phyloP scores from a whole-genome alignment of 352 stramenopile species.

The Phytopythium vexans region DNA sequence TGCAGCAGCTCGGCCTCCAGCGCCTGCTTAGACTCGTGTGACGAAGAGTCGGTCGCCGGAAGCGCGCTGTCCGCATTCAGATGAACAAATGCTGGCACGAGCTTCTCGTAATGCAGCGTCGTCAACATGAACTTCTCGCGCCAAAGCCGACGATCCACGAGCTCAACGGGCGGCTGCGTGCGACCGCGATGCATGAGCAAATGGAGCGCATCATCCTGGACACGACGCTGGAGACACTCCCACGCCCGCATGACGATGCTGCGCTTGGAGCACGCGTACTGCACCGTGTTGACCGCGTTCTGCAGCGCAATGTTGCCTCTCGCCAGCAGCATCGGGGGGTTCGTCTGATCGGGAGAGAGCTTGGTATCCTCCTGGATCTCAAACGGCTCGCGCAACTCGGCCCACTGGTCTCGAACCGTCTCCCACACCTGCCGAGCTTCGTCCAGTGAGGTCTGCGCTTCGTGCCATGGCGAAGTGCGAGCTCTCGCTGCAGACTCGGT shows the following conservation, averaged over 20 bases:
- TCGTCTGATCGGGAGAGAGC: slow-evolving; percentile 37
- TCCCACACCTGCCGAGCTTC: slow-evolving; percentile 47
- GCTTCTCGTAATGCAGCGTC: slow-evolving; percentile 38
- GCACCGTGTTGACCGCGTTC: slow-evolving; percentile 69
- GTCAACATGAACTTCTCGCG: slow-evolving; percentile 64
- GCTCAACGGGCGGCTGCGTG: slow-evolving; percentile 32
- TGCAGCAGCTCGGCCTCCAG: slow-evolving; percentile 26
- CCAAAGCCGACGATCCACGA: slow-evolving; percentile 48
- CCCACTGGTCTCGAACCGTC: slow-evolving; percentile 48
- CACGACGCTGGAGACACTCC: slow-evolving; percentile 48
- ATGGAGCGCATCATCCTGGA: slow-evolving; percentile 55
- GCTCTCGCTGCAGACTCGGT: neutral
- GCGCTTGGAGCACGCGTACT: slow-evolving; percentile 70
- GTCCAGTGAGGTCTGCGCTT: slow-evolving; percentile 43
- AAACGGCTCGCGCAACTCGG: slow-evolving; percentile 57
- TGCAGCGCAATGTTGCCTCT: slow-evolving; percentile 58
- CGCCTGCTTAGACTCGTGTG: slow-evolving; percentile 11
- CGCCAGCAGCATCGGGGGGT: slow-evolving; percentile 35
- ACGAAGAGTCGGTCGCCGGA: neutral
- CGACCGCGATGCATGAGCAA: slow-evolving; percentile 36
- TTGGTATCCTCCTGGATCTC: slow-evolving; percentile 43
- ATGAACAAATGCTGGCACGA: slow-evolving; percentile 17
- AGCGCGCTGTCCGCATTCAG: neutral
- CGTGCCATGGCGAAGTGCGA: slow-evolving; percentile 42
- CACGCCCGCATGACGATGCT: slow-evolving; percentile 42